Evolutionary conservation across 2,329 filamentous ascomycete species (phyloP).

Genomic region (Lecanicillium sp.): DNA sequence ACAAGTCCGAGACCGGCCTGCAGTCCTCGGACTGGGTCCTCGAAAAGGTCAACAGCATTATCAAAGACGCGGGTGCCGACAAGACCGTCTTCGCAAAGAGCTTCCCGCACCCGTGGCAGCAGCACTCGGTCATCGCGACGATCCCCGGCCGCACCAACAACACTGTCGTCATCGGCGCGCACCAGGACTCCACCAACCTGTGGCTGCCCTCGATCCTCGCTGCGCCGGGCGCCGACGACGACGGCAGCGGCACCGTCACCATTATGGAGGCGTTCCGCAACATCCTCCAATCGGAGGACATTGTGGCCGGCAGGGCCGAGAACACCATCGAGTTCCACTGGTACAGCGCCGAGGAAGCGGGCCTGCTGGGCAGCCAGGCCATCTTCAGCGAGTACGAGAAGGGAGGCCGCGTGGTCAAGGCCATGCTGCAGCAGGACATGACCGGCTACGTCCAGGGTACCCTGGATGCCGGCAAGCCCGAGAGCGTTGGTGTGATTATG

Average conservation of each 20-base stretch:
- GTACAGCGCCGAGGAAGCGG: conserved; percentile 88
- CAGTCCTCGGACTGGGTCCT: conserved; percentile 87
- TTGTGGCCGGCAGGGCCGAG: conserved; percentile 62
- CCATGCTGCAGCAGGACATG: conserved; percentile 99
- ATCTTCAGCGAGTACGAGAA: conserved; percentile 80
- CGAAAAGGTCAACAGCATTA: conserved; percentile 63
- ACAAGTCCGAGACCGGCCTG: conserved; percentile 69
- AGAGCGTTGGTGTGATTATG: conserved; percentile 87
- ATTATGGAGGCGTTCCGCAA: conserved; percentile 87
- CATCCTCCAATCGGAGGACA: conserved; percentile 64
- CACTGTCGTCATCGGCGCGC: conserved; percentile 84
- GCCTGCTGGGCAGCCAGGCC: conserved; percentile 79
- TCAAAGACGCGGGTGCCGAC: conserved; percentile 65
- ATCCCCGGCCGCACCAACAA: conserved; percentile 81
- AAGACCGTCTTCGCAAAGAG: conserved; percentile 62
- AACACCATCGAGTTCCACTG: conserved; percentile 97
- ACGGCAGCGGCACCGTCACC: conserved; percentile 87
- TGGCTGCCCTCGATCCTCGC: conserved; percentile 78
- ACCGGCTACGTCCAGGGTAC: conserved; percentile 83
- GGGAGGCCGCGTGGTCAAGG: conserved; percentile 69
- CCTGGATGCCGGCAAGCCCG: conserved; percentile 71
- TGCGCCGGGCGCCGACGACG: conserved; percentile 91
- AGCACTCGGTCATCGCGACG: conserved; percentile 84
- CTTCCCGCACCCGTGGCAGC: conserved; percentile 81
- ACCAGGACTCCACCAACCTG: conserved; percentile 93